Evolutionary conservation across 2,329 filamentous ascomycete species (phyloP).

Genomic region (Sporothrix brasiliensis): DNA sequence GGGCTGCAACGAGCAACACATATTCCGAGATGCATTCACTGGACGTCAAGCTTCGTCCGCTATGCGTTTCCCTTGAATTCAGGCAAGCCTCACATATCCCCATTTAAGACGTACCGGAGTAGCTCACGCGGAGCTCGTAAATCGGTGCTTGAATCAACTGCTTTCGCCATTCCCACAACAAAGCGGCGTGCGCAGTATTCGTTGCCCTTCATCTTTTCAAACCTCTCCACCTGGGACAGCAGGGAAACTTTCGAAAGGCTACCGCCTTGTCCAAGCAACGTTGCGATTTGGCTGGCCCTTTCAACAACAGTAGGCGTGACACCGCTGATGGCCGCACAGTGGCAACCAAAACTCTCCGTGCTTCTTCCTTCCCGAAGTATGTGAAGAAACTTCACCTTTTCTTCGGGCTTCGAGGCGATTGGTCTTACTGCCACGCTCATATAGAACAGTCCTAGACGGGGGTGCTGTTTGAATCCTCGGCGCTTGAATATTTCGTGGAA

Average conservation of each 20-base stretch:
- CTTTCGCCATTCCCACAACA: slow-evolving; percentile 43
- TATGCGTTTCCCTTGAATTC: not conserved
- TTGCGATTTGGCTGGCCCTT: slow-evolving; percentile 73
- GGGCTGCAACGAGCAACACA: not conserved
- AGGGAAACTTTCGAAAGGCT: slow-evolving; percentile 75
- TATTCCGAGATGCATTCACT: not conserved
- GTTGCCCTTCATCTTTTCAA: slow-evolving; percentile 67
- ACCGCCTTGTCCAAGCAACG: slow-evolving; percentile 70
- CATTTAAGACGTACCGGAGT: slow-evolving; percentile 6
- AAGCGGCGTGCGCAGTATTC: slow-evolving; percentile 63
- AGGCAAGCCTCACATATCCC: not conserved
- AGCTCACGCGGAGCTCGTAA: slow-evolving; percentile 22
- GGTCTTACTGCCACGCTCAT: slow-evolving; percentile 70
- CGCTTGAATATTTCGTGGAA: slow-evolving; percentile 73
- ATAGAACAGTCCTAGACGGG: slow-evolving; percentile 62
- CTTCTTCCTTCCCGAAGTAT: slow-evolving; percentile 68
- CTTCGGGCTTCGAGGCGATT: slow-evolving; percentile 53
- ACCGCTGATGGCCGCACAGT: slow-evolving; percentile 85
- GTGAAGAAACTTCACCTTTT: slow-evolving; percentile 76
- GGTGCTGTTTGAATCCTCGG: slow-evolving; percentile 55
- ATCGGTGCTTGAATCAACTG: not conserved
- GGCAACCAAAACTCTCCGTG: slow-evolving; percentile 79
- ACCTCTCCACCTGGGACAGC: slow-evolving; percentile 65
- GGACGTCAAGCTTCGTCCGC: not conserved
- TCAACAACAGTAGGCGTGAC: slow-evolving; percentile 71